phyloP scores from a whole-genome alignment of 1,284 basidiomycete genomes.

The Ceratobasidium sp. region DNA sequence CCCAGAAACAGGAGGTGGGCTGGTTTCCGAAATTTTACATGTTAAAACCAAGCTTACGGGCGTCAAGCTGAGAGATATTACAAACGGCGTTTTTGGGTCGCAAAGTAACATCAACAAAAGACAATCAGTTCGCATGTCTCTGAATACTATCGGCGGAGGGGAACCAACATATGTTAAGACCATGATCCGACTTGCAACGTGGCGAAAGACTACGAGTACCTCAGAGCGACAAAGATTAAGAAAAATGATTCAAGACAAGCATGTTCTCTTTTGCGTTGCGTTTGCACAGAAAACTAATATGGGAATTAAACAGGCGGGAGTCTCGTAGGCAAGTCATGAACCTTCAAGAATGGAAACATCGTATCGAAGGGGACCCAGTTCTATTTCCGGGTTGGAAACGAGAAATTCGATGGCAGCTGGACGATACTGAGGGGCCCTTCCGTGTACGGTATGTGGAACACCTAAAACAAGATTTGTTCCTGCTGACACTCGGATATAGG shows the following conservation, averaged over 20 bases:
- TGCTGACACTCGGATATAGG: slow-evolving; percentile 51
- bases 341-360: slow-evolving; percentile 64
- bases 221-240: slow-evolving; percentile 74
- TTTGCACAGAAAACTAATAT: neutral
- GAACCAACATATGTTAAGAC: slow-evolving; percentile 45
- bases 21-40: neutral
- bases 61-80: slow-evolving; percentile 11
- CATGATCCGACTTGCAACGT: slow-evolving; percentile 67
- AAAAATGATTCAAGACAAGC: slow-evolving; percentile 76
- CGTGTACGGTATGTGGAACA: slow-evolving; percentile 67
- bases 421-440: slow-evolving; percentile 88
- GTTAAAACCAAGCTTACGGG: neutral
- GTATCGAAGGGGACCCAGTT: slow-evolving; percentile 74
- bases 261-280: slow-evolving; percentile 45
- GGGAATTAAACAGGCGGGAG: slow-evolving; percentile 62
- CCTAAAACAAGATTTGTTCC: slow-evolving; percentile 38
- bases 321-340: slow-evolving; percentile 69
- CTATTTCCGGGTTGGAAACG: slow-evolving; percentile 49
- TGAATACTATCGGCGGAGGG: slow-evolving; percentile 25
- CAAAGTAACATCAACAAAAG: slow-evolving; percentile 16
- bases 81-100: neutral
- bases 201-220: slow-evolving; percentile 68
- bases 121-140: slow-evolving; percentile 17
- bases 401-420: slow-evolving; percentile 72
- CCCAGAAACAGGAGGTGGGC: slow-evolving; percentile 72